Base-by-base conservation (phyloP, 208 protist genomes). In the Trypanosoma rangeli region DNA sequence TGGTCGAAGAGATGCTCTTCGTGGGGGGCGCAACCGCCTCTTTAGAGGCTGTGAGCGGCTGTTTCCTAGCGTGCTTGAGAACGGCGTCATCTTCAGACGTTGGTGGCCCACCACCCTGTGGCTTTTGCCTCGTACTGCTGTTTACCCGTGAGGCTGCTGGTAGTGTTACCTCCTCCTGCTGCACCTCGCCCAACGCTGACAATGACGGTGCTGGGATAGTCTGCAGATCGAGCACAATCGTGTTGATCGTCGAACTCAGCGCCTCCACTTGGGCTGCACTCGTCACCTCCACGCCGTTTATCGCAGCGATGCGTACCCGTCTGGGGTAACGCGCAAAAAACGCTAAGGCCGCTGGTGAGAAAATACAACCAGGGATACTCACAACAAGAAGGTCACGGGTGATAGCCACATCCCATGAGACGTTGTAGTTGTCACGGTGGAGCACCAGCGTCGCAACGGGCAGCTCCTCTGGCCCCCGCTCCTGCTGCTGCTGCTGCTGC, bases 261-360 rank as follows among this genome's bases (percentile, higher is more conserved):
- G 60, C 48, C 54, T 74, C 61, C 12, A 74, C 28, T 42, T 74
- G 69, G 12, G 26, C 22, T 0, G 61, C 35, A 13, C 20, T 64
- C 54, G n/a, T 56, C 18, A 74, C 61, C 53, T 68, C 44, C n/a
- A 74, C 62, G 8, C 69, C 69, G 50, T 74, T 74, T 39, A 74
- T 74, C 10, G 29, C 60, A 20, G 29, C 26, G 60, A 74, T 63
- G 37, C 61, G 69, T 7, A 74, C 10, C 35, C 54, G 61, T 42
- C 20, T 60, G 12, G 18, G 49, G 39, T 74, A 42, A 39, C 39
- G 48, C 15, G 37, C 33, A 49, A 74, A 56, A 54, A 74, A 74
- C 12, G 49, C 35, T 9, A 26, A 13, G 1, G 54, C 69, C 29
- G 68, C 62, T 16, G 24, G 8, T 20, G 61, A 68, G 0, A 74